Evolutionary conservation across 2,329 filamentous ascomycete species (phyloP), one percentile per base, ranked within the genome.

Genomic region (Calonectria ilicicola): DNA sequence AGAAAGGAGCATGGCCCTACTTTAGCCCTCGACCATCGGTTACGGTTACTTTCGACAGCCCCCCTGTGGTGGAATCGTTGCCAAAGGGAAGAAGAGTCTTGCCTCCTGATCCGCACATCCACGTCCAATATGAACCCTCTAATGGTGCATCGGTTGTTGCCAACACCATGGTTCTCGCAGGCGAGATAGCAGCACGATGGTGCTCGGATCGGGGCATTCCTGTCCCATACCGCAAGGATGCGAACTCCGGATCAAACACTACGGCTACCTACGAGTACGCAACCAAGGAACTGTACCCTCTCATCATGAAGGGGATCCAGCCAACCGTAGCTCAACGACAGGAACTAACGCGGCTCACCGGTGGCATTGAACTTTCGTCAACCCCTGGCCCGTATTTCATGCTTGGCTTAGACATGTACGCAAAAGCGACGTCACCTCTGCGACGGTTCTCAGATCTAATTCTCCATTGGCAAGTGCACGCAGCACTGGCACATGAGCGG

Each of bases 401-500:
- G 53, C 85, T 93, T 70, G 92, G 91, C 21, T 79, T 89, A 2
- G 86, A 90, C 67, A 89, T 89, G 83, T 93, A 93, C 81, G 84
- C 89, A 70, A 93, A 92, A 76, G 88, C 88, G 46, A 93, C 92
- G 9, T 92, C 90, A 63, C 92, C 92, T 21, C 86, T 94, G n/a
- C 90, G 92, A 40, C 89, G 92, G 51, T 93, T 89, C 81, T 83
- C 85, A 6, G 92, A 94, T 81, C 83, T 93, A 58, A 80, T 93
- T 38, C 87, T 89, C 2, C 91, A 93, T 82, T 93, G 91, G 90
- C 91, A 93, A 81, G 89, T 93, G 73, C 88, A 92, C 78, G 89
- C 88, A 2, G 88, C 90, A 12, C 83, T 93, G 38, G 83, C 84
- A 17, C 82, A 86, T 71, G 87, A 89, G 76, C 84, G 86, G 10